A percentile compares a stretch with the other conserved stretches of the same genome.
Conservation (phyloP, 768 basidiomycete genomes). For the Lyophyllum semitale region DNA sequence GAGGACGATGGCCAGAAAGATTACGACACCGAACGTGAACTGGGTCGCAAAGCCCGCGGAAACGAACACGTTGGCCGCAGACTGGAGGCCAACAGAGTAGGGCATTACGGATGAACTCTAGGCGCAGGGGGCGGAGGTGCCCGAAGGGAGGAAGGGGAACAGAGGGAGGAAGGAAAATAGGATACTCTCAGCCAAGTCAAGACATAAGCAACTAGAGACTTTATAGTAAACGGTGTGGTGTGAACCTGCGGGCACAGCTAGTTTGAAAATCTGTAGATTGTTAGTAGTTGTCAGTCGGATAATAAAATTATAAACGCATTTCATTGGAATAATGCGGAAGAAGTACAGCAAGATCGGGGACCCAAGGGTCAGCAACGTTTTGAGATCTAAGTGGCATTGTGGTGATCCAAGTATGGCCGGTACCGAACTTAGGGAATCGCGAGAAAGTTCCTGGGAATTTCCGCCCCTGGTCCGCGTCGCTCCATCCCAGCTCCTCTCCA, state of each 20-base stretch:
- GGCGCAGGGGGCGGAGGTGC: slow-evolving; percentile 31
- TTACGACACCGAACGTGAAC: slow-evolving; percentile 47
- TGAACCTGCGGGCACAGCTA: slow-evolving; percentile 25
- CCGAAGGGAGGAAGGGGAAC: slow-evolving; percentile 24
- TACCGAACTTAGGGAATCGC: too few relatives aligned
- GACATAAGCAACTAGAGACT: slow-evolving; percentile 31
- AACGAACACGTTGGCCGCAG: slow-evolving; percentile 50
- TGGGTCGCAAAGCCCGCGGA: slow-evolving; percentile 52
- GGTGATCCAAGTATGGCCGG: slow-evolving; percentile 19
- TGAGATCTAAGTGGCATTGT: slow-evolving; percentile 12
- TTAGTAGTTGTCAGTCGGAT: slow-evolving; percentile 9
- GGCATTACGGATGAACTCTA: slow-evolving; percentile 41
- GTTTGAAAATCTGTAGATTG: slow-evolving; percentile 27
- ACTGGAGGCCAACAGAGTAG: slow-evolving; percentile 50
- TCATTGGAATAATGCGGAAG: slow-evolving; percentile 17
- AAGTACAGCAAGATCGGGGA: slow-evolving; percentile 16
- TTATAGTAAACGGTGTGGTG: slow-evolving; percentile 30
- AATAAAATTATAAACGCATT: slow-evolving; percentile 13
- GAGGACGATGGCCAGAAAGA: slow-evolving; percentile 47
- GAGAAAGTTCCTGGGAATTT: too few relatives aligned
- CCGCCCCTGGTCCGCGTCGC: too few relatives aligned
- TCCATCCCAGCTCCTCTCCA: too few relatives aligned
- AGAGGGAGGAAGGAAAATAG: slow-evolving; percentile 20
- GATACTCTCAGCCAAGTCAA: slow-evolving; percentile 19
- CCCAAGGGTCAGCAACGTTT: slow-evolving; percentile 11